Conservation (phyloP, 441 rosid genomes). For the Erysimum cheiri region DNA sequence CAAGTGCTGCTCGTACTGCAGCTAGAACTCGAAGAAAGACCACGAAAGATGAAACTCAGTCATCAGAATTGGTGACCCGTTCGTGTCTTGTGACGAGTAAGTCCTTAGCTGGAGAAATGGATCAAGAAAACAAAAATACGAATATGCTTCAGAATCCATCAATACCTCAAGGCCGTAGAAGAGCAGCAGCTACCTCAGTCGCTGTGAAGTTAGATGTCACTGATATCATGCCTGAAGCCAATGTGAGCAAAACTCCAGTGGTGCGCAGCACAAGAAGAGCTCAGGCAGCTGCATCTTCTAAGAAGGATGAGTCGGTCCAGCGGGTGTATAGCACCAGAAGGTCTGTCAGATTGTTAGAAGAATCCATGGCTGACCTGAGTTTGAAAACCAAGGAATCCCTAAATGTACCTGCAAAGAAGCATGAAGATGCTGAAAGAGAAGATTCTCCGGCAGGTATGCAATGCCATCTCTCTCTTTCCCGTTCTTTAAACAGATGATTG, state of each 20-base stretch:
- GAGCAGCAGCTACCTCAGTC: conserved; percentile 44
- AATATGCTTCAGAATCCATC: conserved; percentile 51
- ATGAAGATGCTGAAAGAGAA: conserved; percentile 16
- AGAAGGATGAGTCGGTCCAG: conserved; percentile 52
- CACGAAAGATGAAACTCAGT: conserved; percentile 52
- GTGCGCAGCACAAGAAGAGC: conserved; percentile 39
- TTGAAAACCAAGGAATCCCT: conserved; percentile 51
- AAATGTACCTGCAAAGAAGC: conserved; percentile 36
- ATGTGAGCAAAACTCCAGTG: conserved; percentile 44
- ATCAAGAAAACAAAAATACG: conserved; percentile 52
- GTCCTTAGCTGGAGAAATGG: conserved; percentile 48
- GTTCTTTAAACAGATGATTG: not conserved
- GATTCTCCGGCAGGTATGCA: conserved; percentile 28
- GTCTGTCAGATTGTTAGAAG: conserved; percentile 71
- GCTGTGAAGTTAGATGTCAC: conserved; percentile 29
- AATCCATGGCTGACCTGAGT: conserved; percentile 59
- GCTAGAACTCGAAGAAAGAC: conserved; percentile 60
- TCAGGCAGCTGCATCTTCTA: conserved; percentile 42
- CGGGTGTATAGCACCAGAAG: conserved; percentile 65
- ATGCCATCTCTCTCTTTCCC: not conserved
- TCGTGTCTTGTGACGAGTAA: conserved; percentile 56
- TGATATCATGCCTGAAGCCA: conserved; percentile 30
- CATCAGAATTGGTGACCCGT: conserved; percentile 51
- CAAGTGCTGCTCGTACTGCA: conserved; percentile 48
- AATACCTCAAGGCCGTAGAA: conserved; percentile 45